Evolutionary conservation across 2,329 filamentous ascomycete genomes (phyloP), one percentile per base, ranked within the genome.

Genomic region (Penicillium sp.): DNA sequence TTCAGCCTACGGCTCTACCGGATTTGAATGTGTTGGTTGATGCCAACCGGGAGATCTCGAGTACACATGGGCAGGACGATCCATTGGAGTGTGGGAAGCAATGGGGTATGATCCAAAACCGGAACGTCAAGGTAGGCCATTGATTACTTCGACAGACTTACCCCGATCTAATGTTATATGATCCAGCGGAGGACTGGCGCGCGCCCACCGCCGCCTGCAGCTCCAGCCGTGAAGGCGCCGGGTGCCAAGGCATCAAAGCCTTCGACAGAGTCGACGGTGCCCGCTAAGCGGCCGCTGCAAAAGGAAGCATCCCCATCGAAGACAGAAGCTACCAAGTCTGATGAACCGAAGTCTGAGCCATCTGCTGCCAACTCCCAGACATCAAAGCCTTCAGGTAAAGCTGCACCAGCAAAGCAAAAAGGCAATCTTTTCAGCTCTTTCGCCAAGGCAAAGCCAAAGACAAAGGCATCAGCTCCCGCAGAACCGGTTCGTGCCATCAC

Each of bases 361-460:
- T 55, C 61, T 1, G 61, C 56, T 32, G 67, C 63, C 43, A 65
- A 64, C 32, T 66, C 70, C 22, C 63, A 71, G 38, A 53, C 64
- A 8, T 70, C 67, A 57, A 77, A 66, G 58, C 66, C 59, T 57
- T 70, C 58, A 61, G 71, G 50, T 29, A 80, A 79, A 61, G 55
- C 70, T 18, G 67, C 77, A 2, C 69, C 73, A 6, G 62, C 81
- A 3, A 90, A 89, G 67, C 83, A 83, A 51, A 79, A 77, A 16
- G 84, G 86, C 3, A 83, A 84, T 57, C 84, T 95, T 26, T 91
- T 94, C 80, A 87, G 88, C 58, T 89, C 90, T 0, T 95, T 95
- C 70, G 89, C 89, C 2, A 87, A 86, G 64, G 78, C 86, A 5
- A 90, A 84, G 66, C 80, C 85, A 10, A 90, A 86, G 65, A 61